Evolutionary conservation across 441 rosid species (phyloP).

Genomic region (Mallotus repandus): DNA sequence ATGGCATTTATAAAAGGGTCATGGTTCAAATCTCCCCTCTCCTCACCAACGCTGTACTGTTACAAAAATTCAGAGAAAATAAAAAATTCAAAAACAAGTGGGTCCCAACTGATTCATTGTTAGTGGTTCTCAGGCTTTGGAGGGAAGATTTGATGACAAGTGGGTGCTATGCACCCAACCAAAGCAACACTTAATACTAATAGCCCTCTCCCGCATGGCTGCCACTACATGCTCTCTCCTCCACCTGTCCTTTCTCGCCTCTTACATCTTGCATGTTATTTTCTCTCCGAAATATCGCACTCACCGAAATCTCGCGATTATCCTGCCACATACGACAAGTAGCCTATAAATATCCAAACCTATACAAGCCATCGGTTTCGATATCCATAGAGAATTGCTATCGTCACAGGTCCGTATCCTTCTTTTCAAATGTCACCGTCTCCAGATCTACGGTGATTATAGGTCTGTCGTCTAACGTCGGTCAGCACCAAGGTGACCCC

Average conservation of each 20-base stretch:
- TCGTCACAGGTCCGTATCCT: slow-evolving; percentile 20
- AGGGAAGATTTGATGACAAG: slow-evolving; percentile 19
- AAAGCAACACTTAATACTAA: slow-evolving; percentile 17
- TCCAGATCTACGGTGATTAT: slow-evolving; percentile 31
- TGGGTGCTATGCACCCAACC: slow-evolving; percentile 22
- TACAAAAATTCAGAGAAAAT: no score
- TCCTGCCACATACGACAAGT: slow-evolving; percentile 38
- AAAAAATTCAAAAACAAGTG: slow-evolving; percentile 1
- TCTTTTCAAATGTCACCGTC: slow-evolving; percentile 1
- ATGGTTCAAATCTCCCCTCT: no score
- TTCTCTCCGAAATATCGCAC: slow-evolving; percentile 17
- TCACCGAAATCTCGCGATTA: background rate
- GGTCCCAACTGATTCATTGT: slow-evolving; percentile 30
- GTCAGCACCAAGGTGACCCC: no score
- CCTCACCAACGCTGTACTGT: no score
- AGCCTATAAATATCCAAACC: slow-evolving; percentile 28
- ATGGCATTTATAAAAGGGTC: no score
- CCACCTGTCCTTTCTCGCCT: slow-evolving; percentile 26
- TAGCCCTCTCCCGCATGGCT: slow-evolving; percentile 20
- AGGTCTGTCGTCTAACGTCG: slow-evolving; percentile 11
- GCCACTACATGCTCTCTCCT: slow-evolving; percentile 21
- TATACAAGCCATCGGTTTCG: slow-evolving; percentile 20
- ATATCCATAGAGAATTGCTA: background rate
- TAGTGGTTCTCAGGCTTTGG: slow-evolving; percentile 13
- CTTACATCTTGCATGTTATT: background rate